These are phyloP conservation scores for Tuber calosporum DNA, from an alignment of 495 filamentous ascomycete species.

Conservation along the genomic window DNA sequence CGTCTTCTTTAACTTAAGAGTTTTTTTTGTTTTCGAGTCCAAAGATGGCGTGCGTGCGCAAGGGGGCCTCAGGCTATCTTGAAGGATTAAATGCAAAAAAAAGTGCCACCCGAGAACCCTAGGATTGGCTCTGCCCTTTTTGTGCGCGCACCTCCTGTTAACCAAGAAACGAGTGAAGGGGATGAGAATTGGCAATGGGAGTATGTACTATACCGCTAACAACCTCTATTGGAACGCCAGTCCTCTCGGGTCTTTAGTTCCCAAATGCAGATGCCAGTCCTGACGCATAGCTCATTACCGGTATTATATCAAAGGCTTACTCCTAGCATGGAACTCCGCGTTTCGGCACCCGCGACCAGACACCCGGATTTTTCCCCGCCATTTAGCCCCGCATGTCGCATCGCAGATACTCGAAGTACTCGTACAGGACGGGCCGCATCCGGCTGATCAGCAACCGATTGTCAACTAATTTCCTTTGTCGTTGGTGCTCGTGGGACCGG, in stretches of 20 bases:
- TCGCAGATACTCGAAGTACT: no score
- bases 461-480: background rate
- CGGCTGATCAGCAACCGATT: background rate
- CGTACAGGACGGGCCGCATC: background rate
- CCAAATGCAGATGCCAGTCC: background rate
- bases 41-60: background rate
- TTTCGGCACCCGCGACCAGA: background rate
- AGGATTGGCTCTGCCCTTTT: background rate
- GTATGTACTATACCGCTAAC: background rate
- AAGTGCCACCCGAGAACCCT: background rate
- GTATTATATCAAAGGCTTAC: no score
- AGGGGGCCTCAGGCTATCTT: background rate
- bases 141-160: no score
- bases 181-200: background rate
- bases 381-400: background rate
- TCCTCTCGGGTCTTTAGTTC: background rate
- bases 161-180: background rate
- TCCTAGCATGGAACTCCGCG: no score
- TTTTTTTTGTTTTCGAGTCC: background rate
- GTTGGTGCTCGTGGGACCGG: background rate
- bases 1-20: background rate
- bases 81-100: background rate
- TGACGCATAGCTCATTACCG: no score
- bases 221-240: background rate
- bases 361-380: background rate